Conservation (phyloP, 23 red algal species). For the Gracilaria domingensis region DNA sequence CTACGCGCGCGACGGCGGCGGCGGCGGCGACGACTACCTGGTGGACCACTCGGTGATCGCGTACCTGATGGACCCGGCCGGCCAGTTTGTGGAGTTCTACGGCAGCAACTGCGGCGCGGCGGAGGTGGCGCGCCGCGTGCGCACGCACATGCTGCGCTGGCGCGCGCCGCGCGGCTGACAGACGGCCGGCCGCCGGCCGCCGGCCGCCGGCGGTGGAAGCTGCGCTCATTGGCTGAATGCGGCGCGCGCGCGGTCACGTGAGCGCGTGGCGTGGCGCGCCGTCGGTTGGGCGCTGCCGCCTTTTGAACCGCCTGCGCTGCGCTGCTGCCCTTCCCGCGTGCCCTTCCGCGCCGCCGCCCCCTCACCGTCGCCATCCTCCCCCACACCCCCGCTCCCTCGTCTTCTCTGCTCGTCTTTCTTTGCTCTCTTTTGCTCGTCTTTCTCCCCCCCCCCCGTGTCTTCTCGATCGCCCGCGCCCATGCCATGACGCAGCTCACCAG, state of each 20-base stretch:
- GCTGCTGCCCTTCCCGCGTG: no score
- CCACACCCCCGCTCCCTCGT: no score
- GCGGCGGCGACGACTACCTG: constrained; percentile 72
- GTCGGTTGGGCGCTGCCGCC: neutral
- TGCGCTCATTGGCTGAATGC: neutral
- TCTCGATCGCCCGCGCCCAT: neutral
- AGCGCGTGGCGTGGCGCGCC: no score
- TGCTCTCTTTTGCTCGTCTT: neutral
- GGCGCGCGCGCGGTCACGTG: neutral
- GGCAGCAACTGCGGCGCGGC: constrained; percentile 83
- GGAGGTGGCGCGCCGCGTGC: constrained; percentile 71
- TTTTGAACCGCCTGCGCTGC: no score
- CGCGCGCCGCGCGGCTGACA: constrained; percentile 2
- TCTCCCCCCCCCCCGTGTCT: neutral
- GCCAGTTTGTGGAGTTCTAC: constrained; percentile 92
- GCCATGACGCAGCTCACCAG: neutral
- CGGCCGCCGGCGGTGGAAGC: neutral
- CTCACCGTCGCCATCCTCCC: no score
- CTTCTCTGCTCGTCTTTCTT: no score
- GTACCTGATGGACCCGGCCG: constrained; percentile 93
- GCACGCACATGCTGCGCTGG: constrained; percentile 46
- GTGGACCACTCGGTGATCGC: constrained; percentile 98
- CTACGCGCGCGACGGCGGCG: constrained; percentile 73
- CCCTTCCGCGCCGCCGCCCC: no score
- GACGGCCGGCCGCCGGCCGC: no score